Evolutionary conservation across 805 yeast species (phyloP), one percentile per base, ranked within the genome.

Genomic region (Kluyveromyces nonfermentans): DNA sequence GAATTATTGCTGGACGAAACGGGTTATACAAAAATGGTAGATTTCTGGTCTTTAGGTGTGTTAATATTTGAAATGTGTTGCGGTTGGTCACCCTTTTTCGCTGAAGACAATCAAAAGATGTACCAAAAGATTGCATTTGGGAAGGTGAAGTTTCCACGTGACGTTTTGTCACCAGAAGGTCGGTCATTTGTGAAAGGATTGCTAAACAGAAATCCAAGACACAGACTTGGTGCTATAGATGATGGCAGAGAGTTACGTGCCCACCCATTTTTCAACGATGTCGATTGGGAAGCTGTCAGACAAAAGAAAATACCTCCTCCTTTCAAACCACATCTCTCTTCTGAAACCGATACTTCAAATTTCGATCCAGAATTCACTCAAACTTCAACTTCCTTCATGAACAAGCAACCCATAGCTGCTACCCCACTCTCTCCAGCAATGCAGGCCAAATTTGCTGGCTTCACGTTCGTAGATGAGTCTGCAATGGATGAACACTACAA

Each of bases 1-100:
- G 98, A 93, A 65, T 94, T 93, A 15, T 72, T 93, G 53, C 72
- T 93, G 43, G 97, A 93, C 67, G 98, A 93, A 64, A 77, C 85
- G 43, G 98, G 98, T 15, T 93, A 93, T 68, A 93, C 97, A 33
- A 88, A 89, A 65, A 90, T 93, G 97, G 98, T 93, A 48, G 98
- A 93, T 64, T 93, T 93, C 57, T 93, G 98, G 98, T 89, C 97
- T 2, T 70, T 93, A 46, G 98, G 98, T 47, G 98, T 93, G 20
- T 71, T 93, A 46, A 88, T 93, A 37, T 93, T 93, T 65, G 98
- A 93, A 69, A 93, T 93, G 98, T 89, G 97, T 65, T 93, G 97
- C 69, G 98, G 98, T 41, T 93, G 97, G 98, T 85, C 96, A 4
- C 98, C 98, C 44, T 93, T 93, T 64, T 93, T 87, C 59, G 98